A percentile compares a stretch with the other conserved stretches of the same genome.
phyloP scores from a whole-genome alignment of 179 eudicot species.

The Silene coronaria region DNA sequence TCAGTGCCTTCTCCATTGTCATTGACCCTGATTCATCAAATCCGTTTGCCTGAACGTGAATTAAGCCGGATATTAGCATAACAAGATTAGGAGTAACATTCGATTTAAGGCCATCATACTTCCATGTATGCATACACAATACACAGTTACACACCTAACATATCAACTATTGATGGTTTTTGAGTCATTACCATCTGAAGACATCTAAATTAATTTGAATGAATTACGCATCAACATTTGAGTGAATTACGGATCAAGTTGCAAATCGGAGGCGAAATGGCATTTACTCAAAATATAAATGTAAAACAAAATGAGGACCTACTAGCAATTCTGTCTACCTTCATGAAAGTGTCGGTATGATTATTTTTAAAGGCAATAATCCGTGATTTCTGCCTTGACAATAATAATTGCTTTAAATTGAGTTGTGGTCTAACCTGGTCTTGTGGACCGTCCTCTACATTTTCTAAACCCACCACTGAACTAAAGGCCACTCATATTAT shows the following conservation, averaged over 20 bases:
- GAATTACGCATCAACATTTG: not conserved
- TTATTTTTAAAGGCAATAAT: constrained; percentile 15
- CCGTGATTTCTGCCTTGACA: constrained; percentile 27
- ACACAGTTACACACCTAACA: too few species aligned
- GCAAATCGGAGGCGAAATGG: not conserved
- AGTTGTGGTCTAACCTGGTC: not conserved
- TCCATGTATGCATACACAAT: too few species aligned
- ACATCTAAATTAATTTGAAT: not conserved
- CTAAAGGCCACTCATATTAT: not conserved
- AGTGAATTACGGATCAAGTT: not conserved
- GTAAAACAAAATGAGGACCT: constrained; percentile 8
- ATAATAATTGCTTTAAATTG: constrained; percentile 20
- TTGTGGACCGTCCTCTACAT: constrained; percentile 17
- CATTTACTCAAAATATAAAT: not conserved
- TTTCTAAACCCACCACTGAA: not conserved
- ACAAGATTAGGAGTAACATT: not conserved
- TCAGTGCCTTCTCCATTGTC: constrained; percentile 37
- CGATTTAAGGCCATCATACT: not conserved
- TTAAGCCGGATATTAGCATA: constrained; percentile 11
- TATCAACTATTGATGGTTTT: not conserved
- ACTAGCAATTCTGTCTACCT: not conserved
- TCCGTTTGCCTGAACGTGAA: constrained; percentile 45
- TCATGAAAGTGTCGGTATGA: constrained; percentile 29
- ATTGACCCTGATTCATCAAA: constrained; percentile 18
- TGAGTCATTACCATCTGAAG: not conserved